These are phyloP conservation scores for Schrenkiella parvula DNA, from an alignment of 345 rosid species.

Conservation along the genomic window DNA sequence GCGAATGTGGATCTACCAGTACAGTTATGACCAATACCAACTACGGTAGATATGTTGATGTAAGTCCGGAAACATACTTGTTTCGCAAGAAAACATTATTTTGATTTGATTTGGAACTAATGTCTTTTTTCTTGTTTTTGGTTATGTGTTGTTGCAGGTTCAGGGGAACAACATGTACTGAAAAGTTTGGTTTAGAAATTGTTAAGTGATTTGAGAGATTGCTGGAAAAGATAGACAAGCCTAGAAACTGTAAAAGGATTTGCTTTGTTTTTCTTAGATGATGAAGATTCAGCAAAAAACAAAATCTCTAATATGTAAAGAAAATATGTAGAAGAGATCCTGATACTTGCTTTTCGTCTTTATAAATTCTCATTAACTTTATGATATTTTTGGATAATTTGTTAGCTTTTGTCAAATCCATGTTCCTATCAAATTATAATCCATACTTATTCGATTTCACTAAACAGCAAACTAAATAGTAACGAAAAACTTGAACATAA, in stretches of 20 bases:
- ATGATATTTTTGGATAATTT: background rate
- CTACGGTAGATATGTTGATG: conserved; percentile 61
- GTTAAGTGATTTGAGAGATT: background rate
- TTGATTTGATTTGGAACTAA: background rate
- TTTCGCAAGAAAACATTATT: background rate
- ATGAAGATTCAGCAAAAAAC: background rate
- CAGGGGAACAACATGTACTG: conserved; percentile 24
- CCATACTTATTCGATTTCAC: background rate
- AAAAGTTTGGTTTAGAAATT: conserved; percentile 1
- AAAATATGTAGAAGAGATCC: background rate
- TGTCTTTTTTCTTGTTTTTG: background rate
- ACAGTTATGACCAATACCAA: conserved; percentile 64
- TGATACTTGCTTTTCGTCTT: background rate
- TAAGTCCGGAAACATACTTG: conserved; percentile 30
- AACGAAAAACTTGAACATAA: background rate
- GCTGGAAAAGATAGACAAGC: background rate
- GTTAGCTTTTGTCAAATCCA: background rate
- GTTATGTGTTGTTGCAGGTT: conserved; percentile 11
- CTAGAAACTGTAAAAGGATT: conserved; percentile 7
- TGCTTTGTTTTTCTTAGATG: background rate
- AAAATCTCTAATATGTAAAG: background rate
- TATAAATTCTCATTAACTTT: background rate
- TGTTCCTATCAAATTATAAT: background rate
- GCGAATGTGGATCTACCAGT: conserved; percentile 85
- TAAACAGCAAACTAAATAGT: background rate